A percentile compares a stretch with the other conserved stretches of the same genome.
phyloP scores from a whole-genome alignment of 2,329 filamentous ascomycete species.

The Hypoxylon sp. region DNA sequence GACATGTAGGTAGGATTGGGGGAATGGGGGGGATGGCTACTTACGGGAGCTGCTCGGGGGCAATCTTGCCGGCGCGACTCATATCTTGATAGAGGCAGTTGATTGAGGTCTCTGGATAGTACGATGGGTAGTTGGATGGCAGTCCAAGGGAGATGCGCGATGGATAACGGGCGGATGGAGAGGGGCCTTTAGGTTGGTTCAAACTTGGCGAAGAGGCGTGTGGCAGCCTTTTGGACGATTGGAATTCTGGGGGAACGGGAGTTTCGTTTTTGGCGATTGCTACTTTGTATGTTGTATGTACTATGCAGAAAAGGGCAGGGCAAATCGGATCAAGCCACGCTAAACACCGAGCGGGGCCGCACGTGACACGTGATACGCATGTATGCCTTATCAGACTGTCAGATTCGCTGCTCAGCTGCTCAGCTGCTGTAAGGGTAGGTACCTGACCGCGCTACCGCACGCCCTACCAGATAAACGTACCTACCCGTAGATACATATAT shows the following conservation, averaged over 20 bases:
- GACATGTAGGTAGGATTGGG: conserved; percentile 41
- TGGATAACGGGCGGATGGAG: conserved; percentile 27
- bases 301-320: too few relatives aligned
- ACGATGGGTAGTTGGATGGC: conserved; percentile 33
- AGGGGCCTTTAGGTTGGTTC: conserved; percentile 23
- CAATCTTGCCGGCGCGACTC: conserved; percentile 96
- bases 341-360: conserved; percentile 27
- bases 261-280: conserved; percentile 17
- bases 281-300: too few relatives aligned
- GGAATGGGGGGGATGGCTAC: too few relatives aligned
- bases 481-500: background rate
- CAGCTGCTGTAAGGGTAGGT: background rate
- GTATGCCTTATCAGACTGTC: conserved; percentile 21
- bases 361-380: conserved; percentile 25
- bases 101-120: conserved; percentile 26
- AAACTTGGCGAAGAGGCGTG: conserved; percentile 36
- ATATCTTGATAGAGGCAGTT: conserved; percentile 72
- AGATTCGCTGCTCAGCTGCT: conserved; percentile 2
- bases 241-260: conserved; percentile 20
- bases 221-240: conserved; percentile 33
- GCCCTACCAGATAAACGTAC: too few relatives aligned
- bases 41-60: conserved; percentile 98
- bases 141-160: conserved; percentile 28
- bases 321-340: conserved; percentile 36
- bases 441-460: too few relatives aligned